phyloP scores from a whole-genome alignment of 2,329 filamentous ascomycete species.

The Exophiala sideris region DNA sequence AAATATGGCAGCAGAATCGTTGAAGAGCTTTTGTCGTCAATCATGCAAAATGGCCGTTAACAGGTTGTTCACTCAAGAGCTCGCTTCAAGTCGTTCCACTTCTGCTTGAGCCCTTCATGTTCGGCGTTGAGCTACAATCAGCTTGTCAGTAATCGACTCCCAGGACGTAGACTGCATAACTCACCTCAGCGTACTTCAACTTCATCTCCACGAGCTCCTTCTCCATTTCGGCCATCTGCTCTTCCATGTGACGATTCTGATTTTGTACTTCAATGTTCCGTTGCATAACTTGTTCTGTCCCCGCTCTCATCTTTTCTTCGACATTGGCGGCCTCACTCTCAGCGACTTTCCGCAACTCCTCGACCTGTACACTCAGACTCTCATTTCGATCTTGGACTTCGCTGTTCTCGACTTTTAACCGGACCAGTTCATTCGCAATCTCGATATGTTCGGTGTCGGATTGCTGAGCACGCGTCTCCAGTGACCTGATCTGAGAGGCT shows the following conservation, averaged over 20 bases:
- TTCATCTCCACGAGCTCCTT: conserved; percentile 89
- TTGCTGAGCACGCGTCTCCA: conserved; percentile 84
- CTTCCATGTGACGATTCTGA: conserved; percentile 83
- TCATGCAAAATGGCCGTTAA: background rate
- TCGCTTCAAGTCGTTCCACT: conserved; percentile 69
- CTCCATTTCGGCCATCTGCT: conserved; percentile 87
- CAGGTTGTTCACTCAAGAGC: conserved; percentile 43
- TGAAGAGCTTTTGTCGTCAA: background rate
- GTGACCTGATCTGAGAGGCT: conserved; percentile 70
- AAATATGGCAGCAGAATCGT: background rate
- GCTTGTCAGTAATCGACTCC: too few species aligned
- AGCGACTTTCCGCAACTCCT: conserved; percentile 79
- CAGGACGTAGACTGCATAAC: too few species aligned
- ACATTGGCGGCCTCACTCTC: conserved; percentile 87
- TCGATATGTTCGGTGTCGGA: conserved; percentile 88
- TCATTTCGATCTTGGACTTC: conserved; percentile 87
- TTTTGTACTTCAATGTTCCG: conserved; percentile 91
- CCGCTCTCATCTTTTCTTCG: conserved; percentile 73
- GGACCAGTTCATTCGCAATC: conserved; percentile 85
- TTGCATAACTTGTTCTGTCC: conserved; percentile 89
- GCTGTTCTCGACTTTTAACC: conserved; percentile 90
- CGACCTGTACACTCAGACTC: conserved; percentile 76
- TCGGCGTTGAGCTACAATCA: conserved; percentile 62
- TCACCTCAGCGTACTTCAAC: conserved; percentile 91
- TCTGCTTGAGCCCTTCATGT: conserved; percentile 70